Conservation (phyloP, 148 eudicot species). For the Amaranthus cruentus region DNA sequence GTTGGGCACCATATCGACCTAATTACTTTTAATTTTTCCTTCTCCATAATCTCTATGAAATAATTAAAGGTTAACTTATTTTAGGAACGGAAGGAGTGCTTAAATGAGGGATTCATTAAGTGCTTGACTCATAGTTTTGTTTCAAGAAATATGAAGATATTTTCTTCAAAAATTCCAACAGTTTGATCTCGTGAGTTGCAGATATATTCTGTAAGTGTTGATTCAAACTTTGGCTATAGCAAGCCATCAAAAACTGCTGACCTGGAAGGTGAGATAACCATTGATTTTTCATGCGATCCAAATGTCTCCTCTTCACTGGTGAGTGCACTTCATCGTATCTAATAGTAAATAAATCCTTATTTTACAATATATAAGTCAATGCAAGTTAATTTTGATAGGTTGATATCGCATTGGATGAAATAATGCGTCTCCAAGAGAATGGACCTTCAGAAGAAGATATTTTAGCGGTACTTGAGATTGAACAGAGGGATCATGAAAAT, state of each 20-base stretch:
- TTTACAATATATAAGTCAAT: conserved; percentile 29
- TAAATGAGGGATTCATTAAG: no score
- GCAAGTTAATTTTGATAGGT: conserved; percentile 58
- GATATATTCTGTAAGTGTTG: conserved; percentile 70
- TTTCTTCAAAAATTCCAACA: not conserved
- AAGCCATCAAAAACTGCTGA: conserved; percentile 63
- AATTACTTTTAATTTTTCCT: no score
- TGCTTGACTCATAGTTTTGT: no score
- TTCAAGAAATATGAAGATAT: no score
- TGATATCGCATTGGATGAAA: conserved; percentile 66
- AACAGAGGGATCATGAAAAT: conserved; percentile 89
- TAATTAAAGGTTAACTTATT: no score
- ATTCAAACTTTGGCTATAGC: conserved; percentile 69
- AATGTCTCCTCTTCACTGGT: conserved; percentile 60
- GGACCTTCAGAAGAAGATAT: conserved; percentile 77
- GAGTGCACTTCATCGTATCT: conserved; percentile 16
- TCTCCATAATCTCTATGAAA: no score
- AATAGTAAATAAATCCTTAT: not conserved
- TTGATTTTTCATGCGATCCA: conserved; percentile 80
- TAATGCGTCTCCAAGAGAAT: conserved; percentile 58
- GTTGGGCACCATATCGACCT: no score
- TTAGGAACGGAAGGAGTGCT: no score
- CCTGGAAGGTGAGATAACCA: conserved; percentile 62
- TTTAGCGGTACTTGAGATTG: conserved; percentile 73
- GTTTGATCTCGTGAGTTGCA: conserved; percentile 8